A percentile compares a stretch with the other conserved stretches of the same genome.
Evolutionary conservation across 352 stramenopile species (phyloP).

Genomic region (Phytophthora kernoviae): DNA sequence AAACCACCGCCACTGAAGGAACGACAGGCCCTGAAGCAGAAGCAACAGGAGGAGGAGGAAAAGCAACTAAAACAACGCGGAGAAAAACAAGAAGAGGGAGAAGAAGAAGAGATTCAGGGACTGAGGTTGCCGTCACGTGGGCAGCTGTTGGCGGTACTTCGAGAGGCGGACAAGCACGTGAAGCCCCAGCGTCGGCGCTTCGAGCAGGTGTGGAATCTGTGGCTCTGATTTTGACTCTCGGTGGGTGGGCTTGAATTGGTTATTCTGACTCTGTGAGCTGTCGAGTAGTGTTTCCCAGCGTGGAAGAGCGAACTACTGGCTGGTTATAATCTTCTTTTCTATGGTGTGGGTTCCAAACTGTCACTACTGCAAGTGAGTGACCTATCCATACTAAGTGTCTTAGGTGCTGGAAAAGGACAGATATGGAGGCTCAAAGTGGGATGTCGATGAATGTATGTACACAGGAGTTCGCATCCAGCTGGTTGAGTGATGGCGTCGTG

Average conservation of each 20-base stretch:
- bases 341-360: conserved; percentile 62
- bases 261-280: background rate
- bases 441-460: conserved; percentile 1
- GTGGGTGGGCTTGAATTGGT: background rate
- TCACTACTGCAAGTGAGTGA: conserved; percentile 46
- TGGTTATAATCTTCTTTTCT: conserved; percentile 60
- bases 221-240: background rate
- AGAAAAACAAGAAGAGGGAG: conserved; percentile 4
- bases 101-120: conserved; percentile 7
- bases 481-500: conserved; percentile 40
- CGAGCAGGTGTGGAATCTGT: conserved; percentile 6
- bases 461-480: conserved; percentile 46
- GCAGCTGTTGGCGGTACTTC: conserved; percentile 29
- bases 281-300: conserved; percentile 24
- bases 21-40: conserved; percentile 15
- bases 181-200: conserved; percentile 12
- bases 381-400: background rate
- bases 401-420: background rate
- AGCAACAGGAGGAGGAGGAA: conserved; percentile 3
- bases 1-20: conserved; percentile 28
- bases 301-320: conserved; percentile 56
- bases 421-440: conserved; percentile 1
- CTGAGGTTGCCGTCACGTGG: conserved; percentile 26
- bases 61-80: conserved; percentile 1
- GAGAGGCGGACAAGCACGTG: conserved; percentile 22